phyloP scores from a whole-genome alignment of 2,329 filamentous ascomycete species.

The Aspergillus candidus region DNA sequence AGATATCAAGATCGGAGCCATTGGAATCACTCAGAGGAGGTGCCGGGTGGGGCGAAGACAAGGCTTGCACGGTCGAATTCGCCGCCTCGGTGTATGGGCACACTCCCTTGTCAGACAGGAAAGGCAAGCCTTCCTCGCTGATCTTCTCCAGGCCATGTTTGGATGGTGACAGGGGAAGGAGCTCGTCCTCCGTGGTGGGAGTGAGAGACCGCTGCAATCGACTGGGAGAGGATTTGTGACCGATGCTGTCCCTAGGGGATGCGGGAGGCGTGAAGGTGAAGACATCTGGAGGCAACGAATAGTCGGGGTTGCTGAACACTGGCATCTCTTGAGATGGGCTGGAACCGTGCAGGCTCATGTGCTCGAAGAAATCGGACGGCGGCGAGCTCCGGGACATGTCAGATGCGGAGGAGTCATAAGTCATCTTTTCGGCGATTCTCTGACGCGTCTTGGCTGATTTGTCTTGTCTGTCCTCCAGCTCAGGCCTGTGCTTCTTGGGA shows the following conservation, averaged over 20 bases:
- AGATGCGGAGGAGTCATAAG: constrained; percentile 31
- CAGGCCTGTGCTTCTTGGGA: constrained; percentile 57
- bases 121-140: constrained; percentile 25
- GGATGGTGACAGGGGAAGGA: constrained; percentile 30
- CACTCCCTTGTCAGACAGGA: constrained; percentile 21
- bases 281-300: constrained; percentile 32
- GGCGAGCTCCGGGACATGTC: constrained; percentile 40
- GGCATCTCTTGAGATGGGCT: constrained; percentile 28
- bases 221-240: constrained; percentile 33
- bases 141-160: constrained; percentile 26
- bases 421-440: constrained; percentile 30
- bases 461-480: constrained; percentile 51
- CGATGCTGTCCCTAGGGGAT: constrained; percentile 39
- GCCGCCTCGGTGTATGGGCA: constrained; percentile 27
- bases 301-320: constrained; percentile 26
- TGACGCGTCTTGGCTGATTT: constrained; percentile 52
- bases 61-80: constrained; percentile 23
- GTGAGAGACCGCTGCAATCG: constrained; percentile 32
- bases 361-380: constrained; percentile 36
- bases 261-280: constrained; percentile 45
- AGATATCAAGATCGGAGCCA: constrained; percentile 36
- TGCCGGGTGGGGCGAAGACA: constrained; percentile 34
- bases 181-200: constrained; percentile 34
- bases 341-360: constrained; percentile 33
- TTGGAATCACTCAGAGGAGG: constrained; percentile 31